Evolutionary conservation across 2,329 filamentous ascomycete species (phyloP), one percentile per base, ranked within the genome.

Genomic region (Cladosporium sp.): DNA sequence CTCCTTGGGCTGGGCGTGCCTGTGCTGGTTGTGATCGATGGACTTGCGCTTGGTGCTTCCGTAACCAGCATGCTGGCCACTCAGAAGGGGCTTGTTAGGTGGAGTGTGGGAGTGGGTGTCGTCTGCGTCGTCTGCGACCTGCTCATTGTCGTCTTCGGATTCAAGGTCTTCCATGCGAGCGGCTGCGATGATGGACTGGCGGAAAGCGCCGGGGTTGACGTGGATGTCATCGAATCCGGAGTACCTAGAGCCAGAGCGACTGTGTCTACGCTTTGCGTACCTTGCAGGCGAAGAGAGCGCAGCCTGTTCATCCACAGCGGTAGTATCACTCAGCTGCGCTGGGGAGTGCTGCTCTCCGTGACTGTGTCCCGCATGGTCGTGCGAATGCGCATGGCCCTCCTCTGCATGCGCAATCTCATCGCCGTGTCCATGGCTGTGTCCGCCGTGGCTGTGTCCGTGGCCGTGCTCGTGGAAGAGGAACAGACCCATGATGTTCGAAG

Each of bases 391-490:
- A 68, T 87, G 83, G 23, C 84, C 86, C 67, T 86, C 81, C 67
- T 83, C 82, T 16, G 83, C 84, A 39, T 82, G 76, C 58, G 67
- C 75, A 59, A 81, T 69, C 46, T 76, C 75, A 69, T 85, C 78
- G 34, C 70, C 69, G 62, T 75, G 73, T 26, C 65, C 66, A 21
- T 67, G 69, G 58, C 76, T 76, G 73, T 87, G 84, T 2, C 81
- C 84, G 69, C 88, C 84, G 26, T 63, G 60, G 7, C 77, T 78
- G 53, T 81, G 84, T 16, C 80, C 84, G 75, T 95, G 92, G 3
- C 92, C 91, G 76, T 98, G 94, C 65, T 96, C 94, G 71, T 96
- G 95, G 73, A 99, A 92, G 34, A 99, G 88, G 65, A 94, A 86
- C 68, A 99, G 89, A 2, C 95, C 95, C 58, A 94, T 81, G 23